Evolutionary conservation across 805 yeast genomes (phyloP), one percentile per base, ranked within the genome.

Genomic region (Monosporozyma solicola): DNA sequence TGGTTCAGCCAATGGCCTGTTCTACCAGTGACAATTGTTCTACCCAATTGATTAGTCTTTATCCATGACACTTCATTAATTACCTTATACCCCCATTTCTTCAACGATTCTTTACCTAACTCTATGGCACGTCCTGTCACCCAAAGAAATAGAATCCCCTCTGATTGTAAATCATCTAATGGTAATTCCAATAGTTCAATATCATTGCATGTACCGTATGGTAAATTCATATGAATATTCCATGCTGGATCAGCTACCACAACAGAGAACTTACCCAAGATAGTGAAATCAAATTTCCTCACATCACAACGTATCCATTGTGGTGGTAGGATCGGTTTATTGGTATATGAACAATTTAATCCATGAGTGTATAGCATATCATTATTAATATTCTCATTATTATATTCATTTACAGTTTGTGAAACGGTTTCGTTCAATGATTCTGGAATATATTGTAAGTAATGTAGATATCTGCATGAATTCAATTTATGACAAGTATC

Each of bases 1-100:
- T 91, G 98, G 64, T 91, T 91, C 51, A 91, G 74, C 98, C 98
- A 91, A 66, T 91, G 98, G 0, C 98, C 98, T 0, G 98, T 91
- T 57, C 97, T 73, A 1, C 98, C 98, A 0, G 98, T 92, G 55
- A 95, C 90, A 45, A 91, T 90, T 0, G 97, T 91, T 55, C 96
- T 74, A 22, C 84, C 80, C 55, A 92, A 70, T 65, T 92, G 97
- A 66, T 91, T 91, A 5, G 94, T 81, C 67, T 91, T 91, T 54
- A 89, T 79, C 98, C 98, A 91, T 8, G 91, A 79, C 56, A 91
- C 68, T 65, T 91, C 97, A 66, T 90, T 92, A 24, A 80, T 71
- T 5, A 85, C 80, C 39, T 69, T 65, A 65, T 91, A 91, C 1
- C 97, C 97, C 96, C 97, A 90, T 54, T 79, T 80, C 3, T 66